phyloP scores from a whole-genome alignment of 768 basidiomycete species.

The Dentipellis fragilis region DNA sequence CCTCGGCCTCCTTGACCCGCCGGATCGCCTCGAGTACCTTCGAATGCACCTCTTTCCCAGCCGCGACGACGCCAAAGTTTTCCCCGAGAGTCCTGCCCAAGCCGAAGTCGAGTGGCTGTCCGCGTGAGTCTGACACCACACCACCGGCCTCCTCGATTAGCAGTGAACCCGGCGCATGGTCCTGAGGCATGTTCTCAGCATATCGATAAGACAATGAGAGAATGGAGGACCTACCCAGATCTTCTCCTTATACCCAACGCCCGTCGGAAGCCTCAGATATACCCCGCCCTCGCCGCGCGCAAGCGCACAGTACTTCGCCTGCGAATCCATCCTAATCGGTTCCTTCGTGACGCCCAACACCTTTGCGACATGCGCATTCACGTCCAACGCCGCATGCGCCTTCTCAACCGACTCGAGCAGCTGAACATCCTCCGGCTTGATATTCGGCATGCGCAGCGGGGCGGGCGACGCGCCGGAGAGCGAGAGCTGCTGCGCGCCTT shows the following conservation, averaged over 20 bases:
- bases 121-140: conserved; percentile 75
- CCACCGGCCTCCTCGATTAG: conserved; percentile 88
- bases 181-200: conserved; percentile 31
- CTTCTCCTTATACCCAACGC: conserved; percentile 78
- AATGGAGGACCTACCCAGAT: conserved; percentile 64
- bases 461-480: conserved; percentile 38
- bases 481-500: conserved; percentile 69
- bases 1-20: conserved; percentile 27
- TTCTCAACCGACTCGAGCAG: conserved; percentile 92
- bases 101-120: conserved; percentile 73
- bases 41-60: conserved; percentile 59
- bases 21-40: conserved; percentile 68
- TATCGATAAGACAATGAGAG: neutral
- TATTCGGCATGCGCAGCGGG: conserved; percentile 42
- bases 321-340: conserved; percentile 86
- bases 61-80: conserved; percentile 84
- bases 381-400: conserved; percentile 82
- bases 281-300: conserved; percentile 67
- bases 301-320: conserved; percentile 89
- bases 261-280: conserved; percentile 74
- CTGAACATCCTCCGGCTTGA: conserved; percentile 38
- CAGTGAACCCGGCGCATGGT: conserved; percentile 82
- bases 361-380: conserved; percentile 64
- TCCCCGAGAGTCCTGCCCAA: conserved; percentile 76
- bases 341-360: conserved; percentile 54